These are phyloP conservation scores for Cercis canadensis DNA, from an alignment of 306 rosid species.

Conservation along the genomic window DNA sequence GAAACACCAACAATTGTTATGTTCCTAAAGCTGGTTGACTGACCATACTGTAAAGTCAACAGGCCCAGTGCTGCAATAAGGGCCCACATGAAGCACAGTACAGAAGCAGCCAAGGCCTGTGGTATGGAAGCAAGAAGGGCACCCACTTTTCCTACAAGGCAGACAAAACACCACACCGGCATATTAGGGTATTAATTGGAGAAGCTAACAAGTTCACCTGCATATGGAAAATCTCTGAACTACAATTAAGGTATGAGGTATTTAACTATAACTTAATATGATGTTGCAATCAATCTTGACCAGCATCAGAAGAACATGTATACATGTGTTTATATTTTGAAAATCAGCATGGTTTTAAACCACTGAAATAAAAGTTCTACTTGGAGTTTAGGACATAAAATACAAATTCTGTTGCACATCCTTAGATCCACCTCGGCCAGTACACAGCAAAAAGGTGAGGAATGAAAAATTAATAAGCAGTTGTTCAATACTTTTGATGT, in stretches of 20 bases:
- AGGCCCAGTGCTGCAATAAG: slow-evolving; percentile 81
- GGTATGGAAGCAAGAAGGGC: slow-evolving; percentile 98
- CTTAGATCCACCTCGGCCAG: slow-evolving; percentile 20
- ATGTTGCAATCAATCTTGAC: slow-evolving; percentile 20
- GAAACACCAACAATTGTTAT: slow-evolving; percentile 82
- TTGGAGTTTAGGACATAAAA: no score
- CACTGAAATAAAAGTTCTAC: neutral
- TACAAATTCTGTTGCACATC: neutral
- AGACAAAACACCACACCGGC: neutral
- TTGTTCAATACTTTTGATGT: slow-evolving; percentile 6
- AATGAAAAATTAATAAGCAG: slow-evolving; percentile 4
- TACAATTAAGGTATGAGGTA: neutral
- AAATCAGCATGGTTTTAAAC: neutral
- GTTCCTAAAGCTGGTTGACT: slow-evolving; percentile 79
- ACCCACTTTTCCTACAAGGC: slow-evolving; percentile 82
- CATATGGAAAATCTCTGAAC: neutral
- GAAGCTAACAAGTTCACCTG: neutral
- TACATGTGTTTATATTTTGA: neutral
- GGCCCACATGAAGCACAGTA: slow-evolving; percentile 90
- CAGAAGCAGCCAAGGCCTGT: slow-evolving; percentile 82
- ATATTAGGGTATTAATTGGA: neutral
- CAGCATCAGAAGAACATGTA: slow-evolving; percentile 1
- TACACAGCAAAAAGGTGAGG: neutral
- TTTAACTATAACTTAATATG: neutral
- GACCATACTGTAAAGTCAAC: slow-evolving; percentile 75